Conservation (phyloP, 2,329 filamentous ascomycete genomes). For the Fusarium ambrosium region DNA sequence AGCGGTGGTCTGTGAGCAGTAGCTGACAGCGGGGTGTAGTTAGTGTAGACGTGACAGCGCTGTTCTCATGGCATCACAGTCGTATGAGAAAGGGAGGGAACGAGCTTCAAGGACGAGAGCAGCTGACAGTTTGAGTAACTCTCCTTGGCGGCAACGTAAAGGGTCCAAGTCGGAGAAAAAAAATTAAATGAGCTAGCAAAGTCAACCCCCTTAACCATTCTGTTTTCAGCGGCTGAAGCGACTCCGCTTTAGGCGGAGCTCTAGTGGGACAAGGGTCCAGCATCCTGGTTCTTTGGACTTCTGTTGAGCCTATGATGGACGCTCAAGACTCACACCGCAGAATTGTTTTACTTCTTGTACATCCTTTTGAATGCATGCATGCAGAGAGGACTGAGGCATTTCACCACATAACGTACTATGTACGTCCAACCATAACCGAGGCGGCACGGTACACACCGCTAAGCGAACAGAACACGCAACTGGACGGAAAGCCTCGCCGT, state of each 20-base stretch:
- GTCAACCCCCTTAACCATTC: constrained; percentile 4
- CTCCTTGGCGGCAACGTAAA: background rate
- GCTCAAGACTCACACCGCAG: background rate
- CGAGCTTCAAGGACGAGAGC: constrained; percentile 1
- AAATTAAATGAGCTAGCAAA: constrained; percentile 2
- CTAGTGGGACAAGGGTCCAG: background rate
- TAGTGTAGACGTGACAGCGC: background rate
- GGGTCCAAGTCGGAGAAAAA: background rate
- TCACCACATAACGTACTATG: background rate
- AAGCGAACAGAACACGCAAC: background rate
- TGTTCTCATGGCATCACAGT: background rate
- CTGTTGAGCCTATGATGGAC: background rate
- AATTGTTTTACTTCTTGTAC: background rate
- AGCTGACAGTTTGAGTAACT: background rate
- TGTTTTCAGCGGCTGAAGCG: background rate
- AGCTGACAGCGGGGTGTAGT: background rate
- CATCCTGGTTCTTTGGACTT: background rate
- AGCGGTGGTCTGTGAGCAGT: background rate
- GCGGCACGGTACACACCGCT: background rate
- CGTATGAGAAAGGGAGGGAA: background rate
- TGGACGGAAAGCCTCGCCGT: background rate
- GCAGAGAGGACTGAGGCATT: background rate
- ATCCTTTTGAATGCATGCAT: constrained; percentile 2
- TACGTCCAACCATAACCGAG: background rate
- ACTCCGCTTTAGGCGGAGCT: constrained; percentile 1